Base-by-base conservation (phyloP, 2,329 filamentous ascomycete species). In the Hypoxylon sp. region DNA sequence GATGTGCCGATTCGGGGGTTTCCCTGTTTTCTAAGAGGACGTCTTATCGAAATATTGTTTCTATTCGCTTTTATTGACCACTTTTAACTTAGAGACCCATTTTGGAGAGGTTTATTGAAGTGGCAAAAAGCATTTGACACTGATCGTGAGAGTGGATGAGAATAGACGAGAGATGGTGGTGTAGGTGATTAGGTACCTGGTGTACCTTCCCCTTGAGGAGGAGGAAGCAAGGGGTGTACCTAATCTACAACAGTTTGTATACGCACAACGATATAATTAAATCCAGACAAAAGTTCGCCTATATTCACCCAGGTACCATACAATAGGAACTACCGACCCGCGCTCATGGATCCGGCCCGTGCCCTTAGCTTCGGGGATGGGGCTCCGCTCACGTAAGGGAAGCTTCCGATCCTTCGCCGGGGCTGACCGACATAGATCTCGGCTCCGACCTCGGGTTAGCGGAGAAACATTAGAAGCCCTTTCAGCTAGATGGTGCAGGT, bases 21-120 rank as follows among this genome's bases (percentile, higher is more conserved):
- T 68, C 64, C 64, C 47, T 67, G 64, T 53, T 64, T 64, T 29
- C n/a, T 3, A 67, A 33, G 47, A 14, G 19, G 31, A 26, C 39
- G 35, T 22, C 9, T 35, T 5, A 31, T 35, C 24, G 5, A 46
- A 35, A 48, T 29, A 35, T 39, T 26, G 19, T 10, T 14, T 26
- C 24, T 33, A 26, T 55, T 55, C 6, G 17, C 22, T 56, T 51
- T 24, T 17, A 67, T 58, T 63, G 50, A 42, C 44, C 31, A 17
- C 24, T 33, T 52, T 44, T 51, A 35, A 50, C 26, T 54, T 3
- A 5, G 9, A 47, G 37, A 42, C 17, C 39, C 39, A 22, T 44
- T 44, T n/a, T 44, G 17, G n/a, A 22, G 39, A 44, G n/a, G 17
- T 44, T 44, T 44, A 44, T 44, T 17, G 17, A 22, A 19, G 39